Evolutionary conservation across 192 early-diverging fungal genomes (phyloP), one percentile per base, ranked within the genome.

Genomic region (Podila horticola): DNA sequence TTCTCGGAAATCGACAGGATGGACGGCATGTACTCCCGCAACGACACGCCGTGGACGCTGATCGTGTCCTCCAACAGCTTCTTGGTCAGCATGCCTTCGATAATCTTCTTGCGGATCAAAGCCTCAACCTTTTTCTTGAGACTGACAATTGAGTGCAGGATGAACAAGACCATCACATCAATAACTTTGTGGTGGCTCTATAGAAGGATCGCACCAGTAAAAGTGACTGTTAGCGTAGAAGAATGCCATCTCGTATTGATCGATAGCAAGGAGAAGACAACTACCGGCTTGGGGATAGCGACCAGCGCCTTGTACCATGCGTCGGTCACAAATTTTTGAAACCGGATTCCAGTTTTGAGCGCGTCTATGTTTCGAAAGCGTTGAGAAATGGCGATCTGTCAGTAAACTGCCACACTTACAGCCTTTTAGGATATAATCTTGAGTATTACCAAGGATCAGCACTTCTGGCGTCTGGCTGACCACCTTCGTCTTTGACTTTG

Each of bases 301-400:
- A 69, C 72, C n/a, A 94, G 86, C 5, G 86, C 74, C 68, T 88
- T 91, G 26, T 89, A 73, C 94, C 94, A 95, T 3, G 89, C 88
- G 58, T 92, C 91, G 31, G 87, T 86, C 50, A 95, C 77, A 67
- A 91, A 91, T 59, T 90, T 90, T 59, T 93, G 89, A 41, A 90
- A 88, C 36, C 90, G 85, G 26, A 95, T 83, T 12, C 91, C 88
- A 29, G 85, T 83, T 38, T 91, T 89, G 5, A 95, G 85, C 2
- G 90, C 88, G 64, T 95, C 93, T 84, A 84, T 74, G 9, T 74
- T 74, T 69, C 30, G 17, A n/a, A 17, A 22, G 8, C 0, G 57
- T 3, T 58, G 60, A 49, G 51, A 38, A 2, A 8, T 41, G 41
- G 0, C 22, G 19, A 5, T 13, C 0, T 20, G 8, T 62, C 15